These are phyloP conservation scores for Calocybe gangraenosa DNA, from an alignment of 768 basidiomycete genomes.

Conservation along the genomic window DNA sequence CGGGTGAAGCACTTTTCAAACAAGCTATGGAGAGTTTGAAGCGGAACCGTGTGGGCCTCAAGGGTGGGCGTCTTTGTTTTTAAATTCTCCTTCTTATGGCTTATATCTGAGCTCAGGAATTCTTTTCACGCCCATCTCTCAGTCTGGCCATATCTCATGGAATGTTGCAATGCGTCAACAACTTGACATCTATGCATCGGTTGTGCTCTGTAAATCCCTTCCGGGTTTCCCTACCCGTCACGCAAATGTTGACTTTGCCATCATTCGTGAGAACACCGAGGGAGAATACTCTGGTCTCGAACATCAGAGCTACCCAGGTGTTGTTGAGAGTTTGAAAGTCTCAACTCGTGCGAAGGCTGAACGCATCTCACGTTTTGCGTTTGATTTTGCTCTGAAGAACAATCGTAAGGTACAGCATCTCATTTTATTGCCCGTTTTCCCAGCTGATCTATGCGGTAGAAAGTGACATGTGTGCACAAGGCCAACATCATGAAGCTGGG, in stretches of 20 bases:
- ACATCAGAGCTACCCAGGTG: constrained; percentile 97
- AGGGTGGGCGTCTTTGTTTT: constrained; percentile 54
- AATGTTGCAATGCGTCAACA: constrained; percentile 99
- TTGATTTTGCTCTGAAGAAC: constrained; percentile 99
- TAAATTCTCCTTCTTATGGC: background rate
- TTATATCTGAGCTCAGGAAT: constrained; percentile 57
- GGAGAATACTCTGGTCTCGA: constrained; percentile 99
- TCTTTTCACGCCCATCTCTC: constrained; percentile 96
- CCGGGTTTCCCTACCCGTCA: constrained; percentile 96
- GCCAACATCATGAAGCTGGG: constrained; percentile 99
- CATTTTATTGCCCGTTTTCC: background rate
- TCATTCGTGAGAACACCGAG: constrained; percentile 99
- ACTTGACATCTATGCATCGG: constrained; percentile 98
- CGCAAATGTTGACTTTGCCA: constrained; percentile 95
- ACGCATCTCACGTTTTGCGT: constrained; percentile 94
- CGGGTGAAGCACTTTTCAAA: constrained; percentile 93
- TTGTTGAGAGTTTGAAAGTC: constrained; percentile 97
- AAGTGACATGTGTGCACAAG: constrained; percentile 99
- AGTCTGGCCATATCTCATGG: constrained; percentile 97
- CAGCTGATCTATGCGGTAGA: constrained; percentile 42
- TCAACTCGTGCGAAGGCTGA: constrained; percentile 94
- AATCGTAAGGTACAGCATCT: constrained; percentile 78
- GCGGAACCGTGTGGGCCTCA: constrained; percentile 96
- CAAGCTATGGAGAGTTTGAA: constrained; percentile 97
- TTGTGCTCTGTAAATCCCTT: constrained; percentile 97